Evolutionary conservation across 768 basidiomycete species (phyloP).

Genomic region (Tylopilus vinaceipallidus): DNA sequence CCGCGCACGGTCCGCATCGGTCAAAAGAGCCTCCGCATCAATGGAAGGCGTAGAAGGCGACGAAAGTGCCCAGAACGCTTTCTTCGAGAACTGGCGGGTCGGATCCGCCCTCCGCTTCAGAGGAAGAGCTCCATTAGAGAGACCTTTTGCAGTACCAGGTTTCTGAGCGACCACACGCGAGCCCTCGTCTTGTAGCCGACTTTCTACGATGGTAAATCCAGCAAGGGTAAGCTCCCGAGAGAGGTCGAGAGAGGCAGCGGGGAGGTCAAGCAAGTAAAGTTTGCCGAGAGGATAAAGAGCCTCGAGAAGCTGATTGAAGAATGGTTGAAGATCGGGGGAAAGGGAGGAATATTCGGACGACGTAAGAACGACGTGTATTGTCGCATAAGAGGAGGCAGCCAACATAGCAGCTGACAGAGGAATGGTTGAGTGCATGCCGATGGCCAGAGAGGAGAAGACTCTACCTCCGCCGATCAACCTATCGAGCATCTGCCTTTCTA

Average conservation of each 20-base stretch:
- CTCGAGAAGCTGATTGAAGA: slow-evolving; percentile 59
- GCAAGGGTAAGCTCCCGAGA: slow-evolving; percentile 59
- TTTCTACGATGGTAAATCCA: slow-evolving; percentile 62
- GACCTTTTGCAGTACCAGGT: slow-evolving; percentile 47
- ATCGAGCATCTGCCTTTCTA: slow-evolving; percentile 82
- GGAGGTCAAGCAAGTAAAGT: slow-evolving; percentile 60
- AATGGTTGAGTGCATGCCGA: slow-evolving; percentile 1
- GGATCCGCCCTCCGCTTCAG: slow-evolving; percentile 53
- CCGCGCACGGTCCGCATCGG: slow-evolving; percentile 75
- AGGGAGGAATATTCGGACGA: slow-evolving; percentile 60
- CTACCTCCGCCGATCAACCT: slow-evolving; percentile 78
- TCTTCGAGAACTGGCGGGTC: slow-evolving; percentile 71
- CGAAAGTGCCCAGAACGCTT: slow-evolving; percentile 83
- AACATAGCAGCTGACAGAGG: slow-evolving; percentile 53
- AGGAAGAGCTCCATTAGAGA: slow-evolving; percentile 35
- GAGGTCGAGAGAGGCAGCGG: slow-evolving; percentile 42
- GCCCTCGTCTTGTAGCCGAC: slow-evolving; percentile 32
- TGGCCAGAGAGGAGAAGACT: slow-evolving; percentile 1
- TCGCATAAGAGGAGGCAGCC: slow-evolving; percentile 52
- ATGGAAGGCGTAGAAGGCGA: slow-evolving; percentile 70
- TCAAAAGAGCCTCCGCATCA: slow-evolving; percentile 81
- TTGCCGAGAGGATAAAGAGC: slow-evolving; percentile 68
- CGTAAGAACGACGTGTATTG: slow-evolving; percentile 67
- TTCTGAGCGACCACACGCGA: slow-evolving; percentile 67
- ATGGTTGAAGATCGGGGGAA: slow-evolving; percentile 46